phyloP scores from a whole-genome alignment of 2,329 filamentous ascomycete species.

The Nectriaceae sp. region DNA sequence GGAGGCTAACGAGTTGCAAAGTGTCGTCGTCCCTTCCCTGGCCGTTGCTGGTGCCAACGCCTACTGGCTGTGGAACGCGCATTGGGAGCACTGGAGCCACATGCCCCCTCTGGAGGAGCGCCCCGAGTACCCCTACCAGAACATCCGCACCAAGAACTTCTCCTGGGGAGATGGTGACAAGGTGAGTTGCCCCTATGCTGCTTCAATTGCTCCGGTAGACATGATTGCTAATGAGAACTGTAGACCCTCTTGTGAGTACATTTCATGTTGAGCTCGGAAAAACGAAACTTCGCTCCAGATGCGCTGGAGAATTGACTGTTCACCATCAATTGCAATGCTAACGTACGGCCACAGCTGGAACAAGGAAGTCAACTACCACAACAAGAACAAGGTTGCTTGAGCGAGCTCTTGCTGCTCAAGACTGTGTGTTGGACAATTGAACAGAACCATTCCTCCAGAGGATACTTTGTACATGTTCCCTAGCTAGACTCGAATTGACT shows the following conservation, averaged over 20 bases:
- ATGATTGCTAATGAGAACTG: slow-evolving; percentile 28
- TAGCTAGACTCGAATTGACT: slow-evolving; percentile 37
- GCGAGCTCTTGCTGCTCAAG: slow-evolving; percentile 15
- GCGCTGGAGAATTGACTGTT: slow-evolving; percentile 1
- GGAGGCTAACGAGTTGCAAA: slow-evolving; percentile 42
- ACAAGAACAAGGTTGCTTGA: slow-evolving; percentile 74
- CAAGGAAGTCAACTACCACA: slow-evolving; percentile 92
- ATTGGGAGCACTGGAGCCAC: slow-evolving; percentile 95
- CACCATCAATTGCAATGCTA: slow-evolving; percentile 14
- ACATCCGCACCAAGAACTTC: slow-evolving; percentile 96
- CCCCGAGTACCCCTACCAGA: slow-evolving; percentile 94
- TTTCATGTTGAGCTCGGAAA: background rate
- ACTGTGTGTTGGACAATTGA: slow-evolving; percentile 25
- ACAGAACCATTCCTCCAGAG: slow-evolving; percentile 31
- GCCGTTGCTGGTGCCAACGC: slow-evolving; percentile 77
- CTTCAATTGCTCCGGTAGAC: slow-evolving; percentile 1
- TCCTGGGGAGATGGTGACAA: slow-evolving; percentile 96
- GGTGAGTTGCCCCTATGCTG: slow-evolving; percentile 48
- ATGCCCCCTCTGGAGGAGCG: slow-evolving; percentile 86
- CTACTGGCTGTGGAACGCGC: slow-evolving; percentile 88
- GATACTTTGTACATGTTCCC: slow-evolving; percentile 34
- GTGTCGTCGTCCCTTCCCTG: slow-evolving; percentile 74
- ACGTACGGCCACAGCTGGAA: slow-evolving; percentile 74
- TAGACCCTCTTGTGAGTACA: slow-evolving; percentile 56
- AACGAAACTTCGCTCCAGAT: background rate